A percentile compares a stretch with the other conserved stretches of the same genome.
These are phyloP conservation scores for Cyberlindnera mrakii DNA, from an alignment of 805 yeast genomes.

Conservation along the genomic window DNA sequence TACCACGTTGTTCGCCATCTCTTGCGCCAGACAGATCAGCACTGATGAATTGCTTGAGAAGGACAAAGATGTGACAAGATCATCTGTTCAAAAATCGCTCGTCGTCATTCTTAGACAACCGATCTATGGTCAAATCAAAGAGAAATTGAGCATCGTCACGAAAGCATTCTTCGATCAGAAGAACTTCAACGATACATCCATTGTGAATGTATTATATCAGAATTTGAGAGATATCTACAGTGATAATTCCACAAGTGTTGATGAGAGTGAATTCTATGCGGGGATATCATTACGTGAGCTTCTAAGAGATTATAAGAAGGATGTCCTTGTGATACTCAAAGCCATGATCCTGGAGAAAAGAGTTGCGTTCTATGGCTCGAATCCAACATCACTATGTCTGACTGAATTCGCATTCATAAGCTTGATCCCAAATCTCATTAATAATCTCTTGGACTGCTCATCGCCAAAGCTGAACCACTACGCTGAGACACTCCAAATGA, in stretches of 20 bases:
- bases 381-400: conserved; percentile 74
- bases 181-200: conserved; percentile 62
- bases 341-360: conserved; percentile 70
- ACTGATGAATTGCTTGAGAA: conserved; percentile 51
- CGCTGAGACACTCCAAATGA: conserved; percentile 44
- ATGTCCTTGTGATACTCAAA: conserved; percentile 64
- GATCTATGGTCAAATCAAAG: conserved; percentile 80
- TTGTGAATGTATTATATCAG: conserved; percentile 65
- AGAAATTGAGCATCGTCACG: conserved; percentile 85
- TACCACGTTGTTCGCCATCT: conserved; percentile 84
- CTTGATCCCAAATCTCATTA: conserved; percentile 73
- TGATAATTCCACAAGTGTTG: conserved; percentile 19
- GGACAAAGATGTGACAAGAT: conserved; percentile 66
- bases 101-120: conserved; percentile 86
- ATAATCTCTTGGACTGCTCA: conserved; percentile 70
- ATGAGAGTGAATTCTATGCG: conserved; percentile 58
- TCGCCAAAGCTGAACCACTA: conserved; percentile 63
- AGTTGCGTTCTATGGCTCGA: conserved; percentile 70
- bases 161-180: conserved; percentile 78
- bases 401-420: conserved; percentile 80
- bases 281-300: conserved; percentile 70
- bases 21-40: conserved; percentile 82
- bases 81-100: conserved; percentile 86
- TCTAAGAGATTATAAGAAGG: conserved; percentile 49
- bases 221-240: conserved; percentile 46